A percentile compares a stretch with the other conserved stretches of the same genome.
Evolutionary conservation across 2,329 filamentous ascomycete species (phyloP).

Genomic region (Cadophora luteo-olivacea): DNA sequence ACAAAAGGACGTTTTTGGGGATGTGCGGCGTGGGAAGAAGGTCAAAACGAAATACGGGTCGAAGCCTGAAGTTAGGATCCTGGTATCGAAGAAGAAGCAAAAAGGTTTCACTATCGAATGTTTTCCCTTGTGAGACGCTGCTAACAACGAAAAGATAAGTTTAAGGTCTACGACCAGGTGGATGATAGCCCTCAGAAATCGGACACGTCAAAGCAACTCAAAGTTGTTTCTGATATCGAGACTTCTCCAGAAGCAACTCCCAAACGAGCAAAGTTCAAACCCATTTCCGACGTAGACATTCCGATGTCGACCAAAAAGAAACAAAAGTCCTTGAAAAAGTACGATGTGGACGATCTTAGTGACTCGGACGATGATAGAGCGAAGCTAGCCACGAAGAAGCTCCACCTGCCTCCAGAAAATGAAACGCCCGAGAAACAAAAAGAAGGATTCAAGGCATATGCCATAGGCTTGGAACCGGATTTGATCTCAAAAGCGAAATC

Average conservation of each 20-base stretch:
- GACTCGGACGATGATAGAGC: neutral
- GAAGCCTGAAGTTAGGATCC: neutral
- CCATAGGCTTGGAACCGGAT: slow-evolving; percentile 19
- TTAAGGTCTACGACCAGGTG: neutral
- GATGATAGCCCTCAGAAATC: slow-evolving; percentile 12
- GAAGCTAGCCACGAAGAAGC: slow-evolving; percentile 6
- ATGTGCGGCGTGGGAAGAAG: neutral
- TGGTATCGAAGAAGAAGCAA: neutral
- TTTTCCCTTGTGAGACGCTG: neutral
- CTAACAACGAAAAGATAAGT: slow-evolving; percentile 10
- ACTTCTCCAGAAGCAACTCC: slow-evolving; percentile 15
- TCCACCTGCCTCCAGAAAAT: neutral
- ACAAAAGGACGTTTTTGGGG: slow-evolving; percentile 33
- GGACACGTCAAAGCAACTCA: neutral
- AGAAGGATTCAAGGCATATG: slow-evolving; percentile 24
- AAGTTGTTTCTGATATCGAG: slow-evolving; percentile 2
- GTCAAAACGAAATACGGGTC: neutral
- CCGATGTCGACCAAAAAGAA: neutral
- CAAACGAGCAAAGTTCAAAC: neutral
- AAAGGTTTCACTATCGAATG: neutral
- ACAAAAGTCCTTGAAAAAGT: slow-evolving; percentile 10
- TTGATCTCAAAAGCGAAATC: slow-evolving; percentile 20
- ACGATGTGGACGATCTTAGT: neutral
- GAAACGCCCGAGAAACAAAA: slow-evolving; percentile 23
- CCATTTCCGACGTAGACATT: neutral